Base-by-base conservation (phyloP, 2,329 filamentous ascomycete genomes). In the Penicillium sp. region DNA sequence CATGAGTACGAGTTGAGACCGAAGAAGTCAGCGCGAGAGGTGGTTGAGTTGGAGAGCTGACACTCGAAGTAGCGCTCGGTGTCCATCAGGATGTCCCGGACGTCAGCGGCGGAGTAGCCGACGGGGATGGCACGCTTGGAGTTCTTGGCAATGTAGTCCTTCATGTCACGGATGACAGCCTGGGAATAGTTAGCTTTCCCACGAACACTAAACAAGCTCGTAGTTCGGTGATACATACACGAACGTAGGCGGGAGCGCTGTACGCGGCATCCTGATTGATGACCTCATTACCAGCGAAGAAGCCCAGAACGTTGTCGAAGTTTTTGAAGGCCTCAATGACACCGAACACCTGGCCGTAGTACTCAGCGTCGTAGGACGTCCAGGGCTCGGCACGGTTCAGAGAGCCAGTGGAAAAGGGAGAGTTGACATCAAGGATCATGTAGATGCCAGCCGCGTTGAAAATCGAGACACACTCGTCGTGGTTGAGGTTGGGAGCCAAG, bases 1-100 rank as follows among this genome's bases (percentile, higher is more conserved):
- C 80, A 84, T n/a, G 77, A 80, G 69, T 84, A 84, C 7, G 77
- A 80, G 69, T 84, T 84, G 41, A 83, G 68, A 27, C 80, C 80
- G 53, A 83, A 82, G 67, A 84, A 81, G 59, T 83, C 80, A 18
- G 77, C 74, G 20, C 72, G 70, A 13, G 78, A 79, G 42, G 59
- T 62, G 45, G 79, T 73, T 16, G 66, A 55, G 46, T 73, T 69
- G 38, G 66, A 57, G 26, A 74, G 64, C 25, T 71, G 64, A 64
- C 80, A 84, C 48, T 79, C 73, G 52, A 83, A 67, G 63, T 83
- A 84, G 44, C 74, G 70, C 69, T 75, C 77, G 7, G 77, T 80
- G 47, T 81, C 79, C 45, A 74, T 60, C 19, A 83, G 70, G 35
- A 81, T 73, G n/a, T 74, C 62, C 33, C 77, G 75, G 34, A 83